These are phyloP conservation scores for Colletotrichum sp. DNA, from an alignment of 2,329 filamentous ascomycete species.

Conservation along the genomic window DNA sequence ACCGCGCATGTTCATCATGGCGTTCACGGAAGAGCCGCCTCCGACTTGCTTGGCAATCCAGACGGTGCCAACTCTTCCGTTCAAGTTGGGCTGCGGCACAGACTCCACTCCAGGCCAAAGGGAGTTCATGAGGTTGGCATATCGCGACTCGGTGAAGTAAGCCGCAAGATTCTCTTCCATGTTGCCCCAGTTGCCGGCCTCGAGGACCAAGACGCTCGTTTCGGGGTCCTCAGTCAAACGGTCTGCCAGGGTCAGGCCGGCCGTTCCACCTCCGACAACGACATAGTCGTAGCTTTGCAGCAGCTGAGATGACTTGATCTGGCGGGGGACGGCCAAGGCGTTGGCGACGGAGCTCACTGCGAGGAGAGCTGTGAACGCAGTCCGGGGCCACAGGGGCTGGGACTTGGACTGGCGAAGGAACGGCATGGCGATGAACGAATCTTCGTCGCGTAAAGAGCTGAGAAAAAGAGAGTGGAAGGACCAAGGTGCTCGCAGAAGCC, in stretches of 20 bases:
- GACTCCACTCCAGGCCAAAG: background rate
- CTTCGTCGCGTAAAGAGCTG: background rate
- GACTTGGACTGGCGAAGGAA: conserved; percentile 12
- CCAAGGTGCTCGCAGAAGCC: background rate
- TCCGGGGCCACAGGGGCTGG: background rate
- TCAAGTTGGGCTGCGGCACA: conserved; percentile 6
- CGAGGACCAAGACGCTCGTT: conserved; percentile 6
- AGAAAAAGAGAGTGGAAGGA: background rate
- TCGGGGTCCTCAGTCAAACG: conserved; percentile 25
- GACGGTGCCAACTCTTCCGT: background rate
- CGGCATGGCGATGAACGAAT: background rate
- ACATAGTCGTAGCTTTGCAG: conserved; percentile 30
- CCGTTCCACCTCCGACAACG: conserved; percentile 35
- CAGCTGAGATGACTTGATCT: conserved; percentile 8
- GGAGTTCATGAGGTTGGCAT: background rate
- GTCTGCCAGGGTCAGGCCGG: conserved; percentile 37
- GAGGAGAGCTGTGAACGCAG: background rate
- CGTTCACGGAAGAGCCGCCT: conserved; percentile 20
- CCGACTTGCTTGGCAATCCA: conserved; percentile 12
- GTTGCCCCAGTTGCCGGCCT: conserved; percentile 14
- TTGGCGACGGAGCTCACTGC: background rate
- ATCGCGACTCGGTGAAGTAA: background rate
- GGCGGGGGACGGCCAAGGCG: background rate
- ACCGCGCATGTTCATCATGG: conserved; percentile 21
- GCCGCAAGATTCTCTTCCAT: conserved; percentile 3